Percentiles rank a stretch among this genome's conserved stretches.
phyloP scores from a whole-genome alignment of 1,284 basidiomycete species.

The Tranzscheliella williamsii region DNA sequence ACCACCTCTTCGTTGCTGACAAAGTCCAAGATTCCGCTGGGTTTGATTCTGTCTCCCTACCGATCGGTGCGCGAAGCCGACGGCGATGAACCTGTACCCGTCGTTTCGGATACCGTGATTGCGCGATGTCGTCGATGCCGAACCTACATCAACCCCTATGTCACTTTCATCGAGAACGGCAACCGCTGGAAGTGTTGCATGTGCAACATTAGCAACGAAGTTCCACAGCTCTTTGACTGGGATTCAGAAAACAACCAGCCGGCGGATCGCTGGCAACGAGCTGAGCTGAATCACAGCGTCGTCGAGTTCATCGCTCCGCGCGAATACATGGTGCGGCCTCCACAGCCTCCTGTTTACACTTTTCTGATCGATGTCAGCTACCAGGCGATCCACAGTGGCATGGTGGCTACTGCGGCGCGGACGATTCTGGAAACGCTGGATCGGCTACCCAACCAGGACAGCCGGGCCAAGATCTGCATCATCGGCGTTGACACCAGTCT shows the following conservation, averaged over 20 bases:
- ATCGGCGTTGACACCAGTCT: constrained; percentile 89
- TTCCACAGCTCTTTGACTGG: constrained; percentile 98
- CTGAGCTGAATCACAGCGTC: constrained; percentile 88
- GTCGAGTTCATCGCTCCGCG: constrained; percentile 98
- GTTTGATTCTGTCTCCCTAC: constrained; percentile 88
- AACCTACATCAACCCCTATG: constrained; percentile 98
- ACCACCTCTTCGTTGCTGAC: constrained; percentile 85
- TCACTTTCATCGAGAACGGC: constrained; percentile 97
- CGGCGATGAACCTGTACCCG: constrained; percentile 75
- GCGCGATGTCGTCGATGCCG: constrained; percentile 95
- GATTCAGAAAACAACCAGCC: constrained; percentile 90
- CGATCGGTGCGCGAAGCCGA: constrained; percentile 69
- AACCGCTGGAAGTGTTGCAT: constrained; percentile 99
- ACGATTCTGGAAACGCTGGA: constrained; percentile 94
- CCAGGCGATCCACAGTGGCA: constrained; percentile 75
- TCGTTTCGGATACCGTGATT: constrained; percentile 91
- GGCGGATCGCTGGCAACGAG: constrained; percentile 89
- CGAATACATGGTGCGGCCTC: constrained; percentile 97
- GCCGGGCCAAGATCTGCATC: constrained; percentile 87
- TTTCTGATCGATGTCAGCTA: constrained; percentile 98
- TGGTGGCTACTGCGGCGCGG: constrained; percentile 95
- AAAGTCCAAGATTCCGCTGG: constrained; percentile 92
- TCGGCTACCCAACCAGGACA: constrained; percentile 90
- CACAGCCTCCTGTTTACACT: constrained; percentile 94
- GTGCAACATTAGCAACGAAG: constrained; percentile 98